phyloP scores from a whole-genome alignment of 2,329 filamentous ascomycete genomes.

The Aspergillus floridensis region DNA sequence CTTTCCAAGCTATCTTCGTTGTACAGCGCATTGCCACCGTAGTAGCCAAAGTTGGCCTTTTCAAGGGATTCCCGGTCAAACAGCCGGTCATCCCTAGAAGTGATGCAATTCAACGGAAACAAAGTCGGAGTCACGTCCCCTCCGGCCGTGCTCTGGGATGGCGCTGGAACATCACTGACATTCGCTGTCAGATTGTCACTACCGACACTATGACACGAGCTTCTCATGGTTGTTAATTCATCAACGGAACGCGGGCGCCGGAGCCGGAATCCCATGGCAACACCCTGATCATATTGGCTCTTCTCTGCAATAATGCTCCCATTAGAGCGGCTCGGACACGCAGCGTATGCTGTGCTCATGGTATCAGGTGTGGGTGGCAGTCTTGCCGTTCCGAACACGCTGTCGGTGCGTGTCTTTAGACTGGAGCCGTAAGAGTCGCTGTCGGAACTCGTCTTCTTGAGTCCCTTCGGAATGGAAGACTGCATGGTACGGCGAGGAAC shows the following conservation, averaged over 20 bases:
- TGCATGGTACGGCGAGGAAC: slow-evolving; percentile 17
- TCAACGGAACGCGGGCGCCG: slow-evolving; percentile 35
- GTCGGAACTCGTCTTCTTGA: slow-evolving; percentile 20
- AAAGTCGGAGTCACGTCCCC: slow-evolving; percentile 29
- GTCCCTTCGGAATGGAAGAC: slow-evolving; percentile 23
- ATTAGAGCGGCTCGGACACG: slow-evolving; percentile 33
- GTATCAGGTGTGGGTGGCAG: slow-evolving; percentile 45
- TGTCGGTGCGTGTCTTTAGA: slow-evolving; percentile 30
- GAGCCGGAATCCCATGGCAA: slow-evolving; percentile 21
- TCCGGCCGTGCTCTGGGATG: slow-evolving; percentile 20
- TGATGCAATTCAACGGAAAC: slow-evolving; percentile 31
- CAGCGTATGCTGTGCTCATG: slow-evolving; percentile 41
- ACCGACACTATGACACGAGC: slow-evolving; percentile 29
- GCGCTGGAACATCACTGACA: slow-evolving; percentile 31
- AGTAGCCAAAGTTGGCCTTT: slow-evolving; percentile 22
- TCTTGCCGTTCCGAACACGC: slow-evolving; percentile 33
- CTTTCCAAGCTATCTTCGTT: slow-evolving; percentile 21
- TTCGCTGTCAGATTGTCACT: slow-evolving; percentile 34
- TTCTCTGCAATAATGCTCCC: slow-evolving; percentile 34
- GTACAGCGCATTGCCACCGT: slow-evolving; percentile 22
- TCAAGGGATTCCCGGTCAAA: slow-evolving; percentile 25
- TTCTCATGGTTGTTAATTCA: slow-evolving; percentile 32
- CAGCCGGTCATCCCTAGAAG: slow-evolving; percentile 26
- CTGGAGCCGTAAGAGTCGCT: slow-evolving; percentile 27
- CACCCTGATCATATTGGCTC: slow-evolving; percentile 24